Base-by-base conservation (phyloP, 2,329 filamentous ascomycete genomes). In the Canariomyces notabilis region DNA sequence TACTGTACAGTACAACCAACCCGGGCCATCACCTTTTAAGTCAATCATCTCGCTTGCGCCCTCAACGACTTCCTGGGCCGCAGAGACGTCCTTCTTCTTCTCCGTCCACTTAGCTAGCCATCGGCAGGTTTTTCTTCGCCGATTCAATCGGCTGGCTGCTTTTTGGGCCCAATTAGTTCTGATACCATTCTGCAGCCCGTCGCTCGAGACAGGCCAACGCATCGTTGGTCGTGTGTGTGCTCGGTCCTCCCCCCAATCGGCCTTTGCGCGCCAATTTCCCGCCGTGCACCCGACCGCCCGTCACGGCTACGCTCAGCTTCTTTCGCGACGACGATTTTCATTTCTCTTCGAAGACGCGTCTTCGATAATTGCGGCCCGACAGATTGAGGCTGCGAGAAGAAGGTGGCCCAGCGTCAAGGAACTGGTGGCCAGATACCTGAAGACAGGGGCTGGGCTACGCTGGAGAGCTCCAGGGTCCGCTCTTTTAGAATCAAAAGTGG, bases 31-130 rank as follows among this genome's bases (percentile, higher is more conserved):
- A 66, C 66, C 63, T 65, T 67, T 64, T 64, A 64, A 65, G 66
- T 66, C 65, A 69, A 58, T 73, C 71, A 75, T 75, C 62, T 75
- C 72, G 72, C 71, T 75, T 74, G 69, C 65, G 65, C 65, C 66
- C 66, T 66, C 65, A 29, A 65, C 53, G 62, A 63, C 62, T 63
- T 64, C 64, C 64, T 71, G 67, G 71, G 70, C 69, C 67, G 70
- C 66, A 64, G 64, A 67, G 66, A 67, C 67, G 63, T 59, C 61
- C 57, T 57, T 58, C 59, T 58, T 51, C 41, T 57, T 55, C 53
- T 54, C 43, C 55, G 50, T 57, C 53, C 49, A 52, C 46, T 53
- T 42, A 46, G 52, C 47, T 53, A 52, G 52, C 47, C 54, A 52
- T 55, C 56, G 53, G 48, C 49, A 50, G 48, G 46, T 50, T 44